phyloP scores from a whole-genome alignment of 2,329 filamentous ascomycete genomes.

The Achaetomium macrosporum region DNA sequence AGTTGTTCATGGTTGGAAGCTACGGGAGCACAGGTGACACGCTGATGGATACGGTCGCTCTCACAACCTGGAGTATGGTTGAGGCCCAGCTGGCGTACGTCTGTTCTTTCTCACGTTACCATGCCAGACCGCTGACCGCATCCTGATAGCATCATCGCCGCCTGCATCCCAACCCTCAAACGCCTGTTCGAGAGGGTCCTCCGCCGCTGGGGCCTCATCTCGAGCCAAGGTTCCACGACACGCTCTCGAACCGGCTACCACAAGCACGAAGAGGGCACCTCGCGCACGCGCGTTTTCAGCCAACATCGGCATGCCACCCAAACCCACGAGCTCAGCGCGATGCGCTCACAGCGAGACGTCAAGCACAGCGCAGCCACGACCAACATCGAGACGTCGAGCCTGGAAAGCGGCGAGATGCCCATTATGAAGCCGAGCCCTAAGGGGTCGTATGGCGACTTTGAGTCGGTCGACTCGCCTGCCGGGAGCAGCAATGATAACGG shows the following conservation, averaged over 20 bases:
- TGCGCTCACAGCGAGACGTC: slow-evolving; percentile 5
- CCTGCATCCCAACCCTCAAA: slow-evolving; percentile 17
- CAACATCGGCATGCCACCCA: background rate
- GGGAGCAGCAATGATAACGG: background rate
- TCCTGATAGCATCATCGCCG: slow-evolving; percentile 13
- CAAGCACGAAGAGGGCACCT: background rate
- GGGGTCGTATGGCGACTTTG: background rate
- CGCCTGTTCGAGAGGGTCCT: slow-evolving; percentile 15
- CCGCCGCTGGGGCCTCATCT: slow-evolving; percentile 12
- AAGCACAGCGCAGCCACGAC: slow-evolving; percentile 1
- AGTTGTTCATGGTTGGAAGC: slow-evolving; percentile 14
- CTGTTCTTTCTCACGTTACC: no score
- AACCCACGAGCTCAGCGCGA: slow-evolving; percentile 5
- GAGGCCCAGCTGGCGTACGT: slow-evolving; percentile 19
- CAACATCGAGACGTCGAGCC: slow-evolving; percentile 1
- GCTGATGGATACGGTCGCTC: slow-evolving; percentile 13
- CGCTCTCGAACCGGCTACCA: background rate
- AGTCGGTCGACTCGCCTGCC: background rate
- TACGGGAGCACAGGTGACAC: slow-evolving; percentile 20
- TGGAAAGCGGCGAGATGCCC: slow-evolving; percentile 12
- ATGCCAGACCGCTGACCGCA: background rate
- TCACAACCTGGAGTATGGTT: slow-evolving; percentile 17
- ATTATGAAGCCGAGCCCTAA: slow-evolving; percentile 9
- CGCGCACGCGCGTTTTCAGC: background rate
- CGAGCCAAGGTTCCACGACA: background rate